Evolutionary conservation across 805 yeast species (phyloP), one percentile per base, ranked within the genome.

Genomic region (Candida sakaeoensis): DNA sequence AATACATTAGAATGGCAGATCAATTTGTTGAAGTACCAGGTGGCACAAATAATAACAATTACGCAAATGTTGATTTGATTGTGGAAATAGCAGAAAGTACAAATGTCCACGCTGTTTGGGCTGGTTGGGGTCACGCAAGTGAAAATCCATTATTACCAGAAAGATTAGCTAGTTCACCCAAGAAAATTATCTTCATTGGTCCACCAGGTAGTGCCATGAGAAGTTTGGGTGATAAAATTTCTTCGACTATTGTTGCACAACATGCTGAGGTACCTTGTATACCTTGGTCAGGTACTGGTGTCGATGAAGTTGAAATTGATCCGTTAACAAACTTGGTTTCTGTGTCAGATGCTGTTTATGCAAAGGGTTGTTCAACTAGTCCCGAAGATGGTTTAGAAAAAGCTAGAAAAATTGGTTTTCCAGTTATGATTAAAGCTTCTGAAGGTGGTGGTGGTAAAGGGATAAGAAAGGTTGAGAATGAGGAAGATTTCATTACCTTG

Each of bases 391-490:
- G 98, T 48, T 74, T 93, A 41, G 74, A 51, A 32, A 86, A 85
- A 61, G 99, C 99, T 44, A 78, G 74, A 53, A 62, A 75, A 55
- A 90, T 93, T 55, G 99, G 99, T 1, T 89, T 93, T 72, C 99
- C 99, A 23, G 95, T 93, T 40, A 93, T 93, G 99, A 82, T 93
- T 60, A 93, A 93, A 68, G 99, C 99, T 36, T 89, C 97, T 43
- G 99, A 93, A 80, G 99, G 99, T 74, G 99, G 99, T 68, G 99
- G 99, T 71, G 99, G 99, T 74, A 93, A 93, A 70, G 99, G 99
- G 78, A 93, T 93, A 64, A 84, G 99, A 73, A 89, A 89, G 68
- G 98, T 89, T 49, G 95, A 86, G 42, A 61, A 73, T 47, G 96
- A 85, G 63, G 81, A 79, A 48, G 85, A 89, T 54, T 93, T 93